Conservation (phyloP, 176 grass and related monocot species). For the Cenchrus fungigraminus region DNA sequence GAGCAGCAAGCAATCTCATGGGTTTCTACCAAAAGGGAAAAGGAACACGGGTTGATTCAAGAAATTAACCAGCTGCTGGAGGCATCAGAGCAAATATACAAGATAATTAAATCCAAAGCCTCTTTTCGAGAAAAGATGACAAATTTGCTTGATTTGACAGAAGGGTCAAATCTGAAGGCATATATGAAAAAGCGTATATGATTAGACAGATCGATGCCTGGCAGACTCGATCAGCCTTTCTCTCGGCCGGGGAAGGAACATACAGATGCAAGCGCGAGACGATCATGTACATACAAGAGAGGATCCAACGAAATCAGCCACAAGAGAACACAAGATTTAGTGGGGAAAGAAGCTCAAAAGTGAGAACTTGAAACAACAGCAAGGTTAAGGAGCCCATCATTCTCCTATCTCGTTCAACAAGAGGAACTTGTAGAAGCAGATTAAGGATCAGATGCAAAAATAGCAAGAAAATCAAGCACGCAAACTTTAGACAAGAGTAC, state of each 20-base stretch:
- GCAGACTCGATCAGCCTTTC: neutral
- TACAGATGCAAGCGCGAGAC: neutral
- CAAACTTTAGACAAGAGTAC: neutral
- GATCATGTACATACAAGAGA: neutral
- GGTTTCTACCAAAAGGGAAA: neutral
- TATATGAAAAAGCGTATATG: slow-evolving; percentile 9
- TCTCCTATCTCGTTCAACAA: neutral
- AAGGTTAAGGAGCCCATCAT: neutral
- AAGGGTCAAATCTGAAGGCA: neutral
- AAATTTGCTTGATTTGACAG: slow-evolving; percentile 26
- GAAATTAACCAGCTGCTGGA: neutral
- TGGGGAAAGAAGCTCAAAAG: neutral
- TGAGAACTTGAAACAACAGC: neutral
- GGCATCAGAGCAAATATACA: neutral
- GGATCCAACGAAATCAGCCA: slow-evolving; percentile 36
- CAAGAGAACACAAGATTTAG: slow-evolving; percentile 1
- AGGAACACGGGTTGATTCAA: neutral
- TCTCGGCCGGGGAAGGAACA: neutral
- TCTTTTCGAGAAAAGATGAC: slow-evolving; percentile 16
- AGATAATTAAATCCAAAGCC: neutral
- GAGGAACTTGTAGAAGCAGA: neutral
- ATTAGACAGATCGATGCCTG: slow-evolving; percentile 32
- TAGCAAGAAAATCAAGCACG: slow-evolving; percentile 24
- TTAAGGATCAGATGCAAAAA: slow-evolving; percentile 24
- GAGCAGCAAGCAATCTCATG: neutral